Percentiles rank a stretch among this genome's conserved stretches.
Conservation (phyloP, 225 moss, liverwort and hornwort genomes). For the Rhytidiadelphus loreus region DNA sequence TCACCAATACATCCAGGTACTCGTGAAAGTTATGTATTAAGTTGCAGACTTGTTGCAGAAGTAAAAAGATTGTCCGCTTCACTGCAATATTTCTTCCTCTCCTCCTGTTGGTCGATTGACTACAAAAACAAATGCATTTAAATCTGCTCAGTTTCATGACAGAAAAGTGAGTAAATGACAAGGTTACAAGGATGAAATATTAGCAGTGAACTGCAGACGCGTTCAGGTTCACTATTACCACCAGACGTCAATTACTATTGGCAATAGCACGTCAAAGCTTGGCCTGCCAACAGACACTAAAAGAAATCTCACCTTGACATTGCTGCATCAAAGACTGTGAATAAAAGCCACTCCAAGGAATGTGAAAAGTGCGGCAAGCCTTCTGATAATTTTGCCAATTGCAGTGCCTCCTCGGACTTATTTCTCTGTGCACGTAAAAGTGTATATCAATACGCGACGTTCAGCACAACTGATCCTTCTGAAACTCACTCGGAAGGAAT, state of each 20-base stretch:
- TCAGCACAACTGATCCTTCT: background rate
- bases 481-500: background rate
- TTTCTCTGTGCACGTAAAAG: constrained; percentile 48
- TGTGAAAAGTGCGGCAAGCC: constrained; percentile 89
- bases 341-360: constrained; percentile 95
- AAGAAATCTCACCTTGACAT: constrained; percentile 62
- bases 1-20: constrained; percentile 93
- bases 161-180: background rate
- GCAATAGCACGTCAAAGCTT: background rate
- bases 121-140: constrained; percentile 20
- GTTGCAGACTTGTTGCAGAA: constrained; percentile 83
- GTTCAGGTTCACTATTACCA: background rate
- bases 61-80: constrained; percentile 59
- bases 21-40: constrained; percentile 82
- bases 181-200: background rate
- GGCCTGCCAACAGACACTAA: background rate
- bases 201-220: background rate
- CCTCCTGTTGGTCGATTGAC: constrained; percentile 76
- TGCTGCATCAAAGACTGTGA: constrained; percentile 93
- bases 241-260: background rate
- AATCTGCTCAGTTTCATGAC: background rate
- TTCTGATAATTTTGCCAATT: constrained; percentile 82
- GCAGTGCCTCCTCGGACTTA: constrained; percentile 74
- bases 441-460: background rate
- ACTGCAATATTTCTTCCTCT: constrained; percentile 61